phyloP scores from a whole-genome alignment of 129 eudicot genomes.

The Escallonia rubra region DNA sequence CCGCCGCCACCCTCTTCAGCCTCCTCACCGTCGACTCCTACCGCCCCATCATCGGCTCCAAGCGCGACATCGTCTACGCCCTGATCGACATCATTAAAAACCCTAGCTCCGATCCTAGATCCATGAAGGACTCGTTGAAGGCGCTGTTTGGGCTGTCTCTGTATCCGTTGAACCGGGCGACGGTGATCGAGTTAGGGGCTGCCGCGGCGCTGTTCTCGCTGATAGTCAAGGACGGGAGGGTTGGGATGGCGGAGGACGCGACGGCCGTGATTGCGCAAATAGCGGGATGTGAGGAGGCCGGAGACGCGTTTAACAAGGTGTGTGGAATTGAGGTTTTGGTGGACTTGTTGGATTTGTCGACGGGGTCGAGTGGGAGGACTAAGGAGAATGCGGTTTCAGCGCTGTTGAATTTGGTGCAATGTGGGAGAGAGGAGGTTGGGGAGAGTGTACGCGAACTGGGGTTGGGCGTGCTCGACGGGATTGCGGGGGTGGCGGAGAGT shows the following conservation, averaged over 20 bases:
- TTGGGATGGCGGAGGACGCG: conserved; percentile 82
- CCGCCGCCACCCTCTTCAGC: conserved; percentile 69
- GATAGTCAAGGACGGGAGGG: conserved; percentile 67
- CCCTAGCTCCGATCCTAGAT: conserved; percentile 38
- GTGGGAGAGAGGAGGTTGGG: conserved; percentile 49
- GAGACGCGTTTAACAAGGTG: conserved; percentile 55
- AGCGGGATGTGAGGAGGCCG: conserved; percentile 75
- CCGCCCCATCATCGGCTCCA: conserved; percentile 71
- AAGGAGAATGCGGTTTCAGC: conserved; percentile 83
- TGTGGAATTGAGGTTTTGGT: conserved; percentile 68
- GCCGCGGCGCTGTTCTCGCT: conserved; percentile 62
- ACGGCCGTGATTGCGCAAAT: conserved; percentile 87
- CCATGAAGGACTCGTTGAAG: conserved; percentile 63
- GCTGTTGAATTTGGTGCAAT: conserved; percentile 67
- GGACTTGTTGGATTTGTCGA: conserved; percentile 64
- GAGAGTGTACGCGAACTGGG: conserved; percentile 50
- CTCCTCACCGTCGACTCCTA: conserved; percentile 47
- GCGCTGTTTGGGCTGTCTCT: conserved; percentile 74
- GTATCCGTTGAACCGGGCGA: conserved; percentile 50
- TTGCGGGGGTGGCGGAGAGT: conserved; percentile 52
- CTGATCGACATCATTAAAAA: conserved; percentile 47
- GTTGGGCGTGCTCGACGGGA: conserved; percentile 41
- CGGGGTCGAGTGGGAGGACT: conserved; percentile 55
- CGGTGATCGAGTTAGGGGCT: conserved; percentile 68
- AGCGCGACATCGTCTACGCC: conserved; percentile 75